A percentile compares a stretch with the other conserved stretches of the same genome.
Conservation (phyloP, 306 rosid species). For the Corylus americana region DNA sequence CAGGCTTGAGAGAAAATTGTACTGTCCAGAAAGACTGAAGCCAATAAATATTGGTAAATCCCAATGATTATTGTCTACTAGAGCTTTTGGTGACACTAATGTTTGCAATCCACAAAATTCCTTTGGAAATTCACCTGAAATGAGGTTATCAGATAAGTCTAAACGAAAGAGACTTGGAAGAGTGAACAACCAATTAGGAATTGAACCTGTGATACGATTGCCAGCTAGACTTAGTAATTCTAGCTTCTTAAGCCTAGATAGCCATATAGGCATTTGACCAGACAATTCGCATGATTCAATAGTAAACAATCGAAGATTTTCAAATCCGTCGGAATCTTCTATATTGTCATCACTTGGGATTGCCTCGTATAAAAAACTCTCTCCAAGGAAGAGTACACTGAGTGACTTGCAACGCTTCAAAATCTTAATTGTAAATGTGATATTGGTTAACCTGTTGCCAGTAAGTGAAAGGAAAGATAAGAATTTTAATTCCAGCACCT, state of each 20-base stretch:
- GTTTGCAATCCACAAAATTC: background rate
- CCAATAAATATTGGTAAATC: too few relatives aligned
- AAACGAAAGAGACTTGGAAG: slow-evolving; percentile 6
- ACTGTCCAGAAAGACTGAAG: too few relatives aligned
- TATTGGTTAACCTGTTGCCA: too few relatives aligned
- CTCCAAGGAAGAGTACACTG: too few relatives aligned
- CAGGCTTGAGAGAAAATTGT: too few relatives aligned
- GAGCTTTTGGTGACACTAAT: background rate
- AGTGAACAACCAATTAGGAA: background rate
- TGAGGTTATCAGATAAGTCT: background rate
- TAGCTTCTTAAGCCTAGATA: background rate
- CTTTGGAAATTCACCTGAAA: background rate
- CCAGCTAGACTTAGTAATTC: background rate
- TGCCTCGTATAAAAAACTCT: too few relatives aligned
- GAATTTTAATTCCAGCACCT: background rate
- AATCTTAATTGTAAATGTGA: too few relatives aligned
- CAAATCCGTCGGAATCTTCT: background rate
- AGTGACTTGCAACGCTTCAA: too few relatives aligned
- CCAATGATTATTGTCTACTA: too few relatives aligned
- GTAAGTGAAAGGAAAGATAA: slow-evolving; percentile 1
- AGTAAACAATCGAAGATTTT: too few relatives aligned
- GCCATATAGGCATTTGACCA: background rate
- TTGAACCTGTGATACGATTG: too few relatives aligned
- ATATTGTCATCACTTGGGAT: too few relatives aligned
- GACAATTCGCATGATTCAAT: background rate